These are phyloP conservation scores for Ophiostoma himal-ulmi DNA, from an alignment of 2,329 filamentous ascomycete genomes.

Conservation along the genomic window DNA sequence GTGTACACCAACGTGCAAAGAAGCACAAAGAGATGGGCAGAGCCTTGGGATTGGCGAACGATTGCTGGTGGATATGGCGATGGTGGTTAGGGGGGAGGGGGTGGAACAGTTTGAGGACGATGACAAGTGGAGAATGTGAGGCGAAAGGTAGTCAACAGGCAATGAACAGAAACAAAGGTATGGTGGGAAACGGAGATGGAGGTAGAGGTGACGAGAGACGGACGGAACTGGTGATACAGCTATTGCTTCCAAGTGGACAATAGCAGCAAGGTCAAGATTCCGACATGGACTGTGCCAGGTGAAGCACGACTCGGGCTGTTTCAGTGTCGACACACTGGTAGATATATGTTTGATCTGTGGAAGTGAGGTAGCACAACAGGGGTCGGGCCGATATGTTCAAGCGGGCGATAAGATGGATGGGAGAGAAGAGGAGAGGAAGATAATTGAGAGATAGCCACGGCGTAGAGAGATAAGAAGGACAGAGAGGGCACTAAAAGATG, in stretches of 20 bases:
- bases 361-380: neutral
- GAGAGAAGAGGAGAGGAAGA: neutral
- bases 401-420: neutral
- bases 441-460: neutral
- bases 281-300: conserved; percentile 19
- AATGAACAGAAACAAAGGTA: neutral
- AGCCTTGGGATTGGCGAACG: neutral
- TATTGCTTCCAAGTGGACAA: neutral
- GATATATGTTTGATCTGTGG: neutral
- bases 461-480: neutral
- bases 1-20: neutral
- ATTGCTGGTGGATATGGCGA: conserved; percentile 14
- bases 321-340: conserved; percentile 22
- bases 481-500: neutral
- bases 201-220: neutral
- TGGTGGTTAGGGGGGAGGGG: conserved; percentile 13
- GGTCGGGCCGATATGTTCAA: neutral
- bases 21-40: neutral
- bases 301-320: conserved; percentile 26
- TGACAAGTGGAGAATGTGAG: conserved; percentile 16
- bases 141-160: neutral
- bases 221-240: neutral
- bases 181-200: neutral
- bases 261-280: neutral
- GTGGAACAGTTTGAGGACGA: conserved; percentile 24